Base-by-base conservation (phyloP, 768 basidiomycete genomes). In the Leccinum uliginosum region DNA sequence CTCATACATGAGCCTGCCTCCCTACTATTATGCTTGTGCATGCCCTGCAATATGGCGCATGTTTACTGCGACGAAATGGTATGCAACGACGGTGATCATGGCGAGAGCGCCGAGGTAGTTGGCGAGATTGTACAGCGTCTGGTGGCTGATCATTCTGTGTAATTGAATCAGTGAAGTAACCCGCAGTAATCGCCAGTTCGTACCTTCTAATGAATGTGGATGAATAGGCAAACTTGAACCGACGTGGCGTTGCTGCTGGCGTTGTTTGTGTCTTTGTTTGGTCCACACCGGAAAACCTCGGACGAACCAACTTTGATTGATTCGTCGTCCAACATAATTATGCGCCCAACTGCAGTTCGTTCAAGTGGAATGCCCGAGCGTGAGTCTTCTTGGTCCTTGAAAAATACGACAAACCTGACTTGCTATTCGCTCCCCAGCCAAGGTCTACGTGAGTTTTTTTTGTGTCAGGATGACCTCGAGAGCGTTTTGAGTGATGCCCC, bases 11-110 rank as follows among this genome's bases (percentile, higher is more conserved):
- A 43, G 40, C n/a, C n/a, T 43, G 40, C n/a, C n/a, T 43, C 40
- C 43, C 45, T 17, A 45, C 45, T 64, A 57, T 19, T 52, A 44
- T 40, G 51, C 23, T 23, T 56, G 49, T n/a, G 48, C 8, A 19
- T 67, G 59, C 59, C 60, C 57, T 71, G 69, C 68, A 68, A 80
- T 59, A 59, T 77, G 66, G 21, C 80, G 80, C 40, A 84, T 83
- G 65, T 95, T 95, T 59, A 96, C 91, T 32, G 91, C 87, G 51
- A 98, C 76, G 65, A 96, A 83, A 75, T 98, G 95, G 73, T 95
- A 97, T 48, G 84, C 82, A 53, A 98, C 86, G 54, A 94, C 87
- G 6, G 89, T 85, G 62, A 92, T 65, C 87, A 98, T 93, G 27
- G 95, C 90, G 52, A 91, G 76, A 35, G 86, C 77, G 35, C 94